These are phyloP conservation scores for Gautieria morchelliformis DNA, from an alignment of 768 basidiomycete genomes.

Conservation along the genomic window DNA sequence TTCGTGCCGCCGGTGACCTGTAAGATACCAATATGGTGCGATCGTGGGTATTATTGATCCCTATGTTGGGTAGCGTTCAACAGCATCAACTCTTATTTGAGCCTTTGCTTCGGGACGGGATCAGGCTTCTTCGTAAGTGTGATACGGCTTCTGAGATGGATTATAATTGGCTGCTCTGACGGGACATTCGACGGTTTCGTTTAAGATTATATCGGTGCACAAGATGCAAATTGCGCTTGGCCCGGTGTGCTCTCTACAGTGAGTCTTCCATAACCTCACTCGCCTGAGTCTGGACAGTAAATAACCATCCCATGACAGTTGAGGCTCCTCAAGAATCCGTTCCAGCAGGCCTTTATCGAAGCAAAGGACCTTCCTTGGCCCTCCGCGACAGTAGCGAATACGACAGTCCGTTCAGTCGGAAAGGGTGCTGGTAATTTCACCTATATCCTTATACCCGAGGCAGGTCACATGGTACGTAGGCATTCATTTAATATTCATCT, in stretches of 20 bases:
- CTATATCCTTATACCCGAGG: slow-evolving; percentile 21
- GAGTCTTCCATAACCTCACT: slow-evolving; percentile 5
- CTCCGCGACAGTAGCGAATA: slow-evolving; percentile 14
- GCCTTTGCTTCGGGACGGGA: slow-evolving; percentile 20
- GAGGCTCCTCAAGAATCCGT: slow-evolving; percentile 18
- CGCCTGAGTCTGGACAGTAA: no score
- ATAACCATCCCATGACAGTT: slow-evolving; percentile 7
- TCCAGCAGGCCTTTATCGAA: slow-evolving; percentile 19
- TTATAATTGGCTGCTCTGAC: no score
- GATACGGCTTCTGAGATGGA: no score
- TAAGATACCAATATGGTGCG: background rate
- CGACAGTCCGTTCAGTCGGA: slow-evolving; percentile 17
- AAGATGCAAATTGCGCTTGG: slow-evolving; percentile 24
- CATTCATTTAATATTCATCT: background rate
- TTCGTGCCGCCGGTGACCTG: slow-evolving; percentile 4
- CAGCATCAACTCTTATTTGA: slow-evolving; percentile 16
- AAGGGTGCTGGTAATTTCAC: slow-evolving; percentile 27
- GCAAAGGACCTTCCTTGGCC: slow-evolving; percentile 23
- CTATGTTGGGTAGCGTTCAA: background rate
- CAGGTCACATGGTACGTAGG: slow-evolving; percentile 24
- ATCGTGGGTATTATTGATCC: background rate
- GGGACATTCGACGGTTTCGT: background rate
- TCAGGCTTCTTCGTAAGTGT: slow-evolving; percentile 14
- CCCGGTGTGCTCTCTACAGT: slow-evolving; percentile 23
- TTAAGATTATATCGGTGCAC: slow-evolving; percentile 22